Percentiles rank a stretch among this genome's conserved stretches.
Evolutionary conservation across 352 stramenopile genomes (phyloP).

Genomic region (Phytophthora colocasiae): DNA sequence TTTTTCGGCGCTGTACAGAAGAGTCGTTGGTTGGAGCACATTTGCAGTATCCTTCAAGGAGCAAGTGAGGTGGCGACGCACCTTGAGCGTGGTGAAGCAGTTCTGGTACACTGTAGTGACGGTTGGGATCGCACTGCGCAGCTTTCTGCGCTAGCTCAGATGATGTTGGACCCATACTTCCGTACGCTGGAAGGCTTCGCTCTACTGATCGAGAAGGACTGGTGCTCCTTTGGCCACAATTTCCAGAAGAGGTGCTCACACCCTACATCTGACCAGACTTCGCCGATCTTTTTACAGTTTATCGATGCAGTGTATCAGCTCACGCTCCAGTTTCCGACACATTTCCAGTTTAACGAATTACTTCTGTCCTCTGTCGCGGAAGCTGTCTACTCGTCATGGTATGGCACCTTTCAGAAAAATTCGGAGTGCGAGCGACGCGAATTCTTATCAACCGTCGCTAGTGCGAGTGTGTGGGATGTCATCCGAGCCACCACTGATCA

Average conservation of each 20-base stretch:
- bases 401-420: constrained; percentile 93
- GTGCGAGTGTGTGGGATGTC: constrained; percentile 85
- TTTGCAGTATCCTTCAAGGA: constrained; percentile 80
- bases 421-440: constrained; percentile 74
- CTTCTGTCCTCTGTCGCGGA: constrained; percentile 95
- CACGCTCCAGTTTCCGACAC: constrained; percentile 95
- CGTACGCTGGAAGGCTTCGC: constrained; percentile 81
- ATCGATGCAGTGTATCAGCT: constrained; percentile 98
- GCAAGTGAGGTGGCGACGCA: constrained; percentile 78
- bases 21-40: constrained; percentile 85
- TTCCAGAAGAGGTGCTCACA: constrained; percentile 85
- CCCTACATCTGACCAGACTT: constrained; percentile 93
- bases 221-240: constrained; percentile 90
- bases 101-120: constrained; percentile 88
- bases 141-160: constrained; percentile 73
- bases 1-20: constrained; percentile 89
- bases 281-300: constrained; percentile 99
- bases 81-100: constrained; percentile 76
- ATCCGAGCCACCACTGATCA: constrained; percentile 84
- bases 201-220: constrained; percentile 88
- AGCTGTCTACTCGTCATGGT: constrained; percentile 97
- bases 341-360: constrained; percentile 98
- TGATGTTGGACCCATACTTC: constrained; percentile 90
- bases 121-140: constrained; percentile 88
- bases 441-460: constrained; percentile 75